Base-by-base conservation (phyloP, 106 monocot genomes). In the Phalaenopsis aphrodite region DNA sequence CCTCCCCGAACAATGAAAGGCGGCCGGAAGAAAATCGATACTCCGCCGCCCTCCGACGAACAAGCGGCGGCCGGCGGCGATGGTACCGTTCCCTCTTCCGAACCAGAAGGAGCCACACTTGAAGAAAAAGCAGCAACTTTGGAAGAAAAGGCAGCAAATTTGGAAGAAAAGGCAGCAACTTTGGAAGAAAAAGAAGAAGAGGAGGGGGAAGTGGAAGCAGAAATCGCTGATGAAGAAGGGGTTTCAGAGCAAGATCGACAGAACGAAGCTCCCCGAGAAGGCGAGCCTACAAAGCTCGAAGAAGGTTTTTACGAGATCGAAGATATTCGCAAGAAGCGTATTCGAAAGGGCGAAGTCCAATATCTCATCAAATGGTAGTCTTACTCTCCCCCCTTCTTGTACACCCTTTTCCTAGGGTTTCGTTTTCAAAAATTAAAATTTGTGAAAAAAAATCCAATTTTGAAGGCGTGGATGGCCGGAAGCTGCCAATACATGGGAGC, bases 391-490 rank as follows among this genome's bases (percentile, higher is more conserved):
- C 43, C 41, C 21, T 36, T 69, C 45, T 67, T 16, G 11, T 16
- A 36, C 12, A 15, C 12, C 21, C 47, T 36, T 47, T 7, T 65
- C 9, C 66, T 79, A 72, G 57, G 17, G 45, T 47, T 18, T 41
- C 52, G 64, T 61, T 55, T 72, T 72, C 5, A 23, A 37, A 30
- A 23, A 9, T 23, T 18, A 68, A 46, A 77, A 57, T 30, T 65
- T 75, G 74, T 21, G 66, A 12, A 75, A 17, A 36, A 38, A 18
- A 78, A 30, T 66, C 16, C 77, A 30, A 21, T 69, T 45, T 71
- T 56, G 30, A 81, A 97, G 96, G 98, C 90, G 91, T 11, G 98
- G 94, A 8, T 99, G 94, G 92, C 94, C 98, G n/a, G 98, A 99
- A 80, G 86, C 87, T 14, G 87, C 90, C 38, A 99, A 99, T 87